phyloP scores from a whole-genome alignment of 768 basidiomycete genomes.

The Lentinula sp. region DNA sequence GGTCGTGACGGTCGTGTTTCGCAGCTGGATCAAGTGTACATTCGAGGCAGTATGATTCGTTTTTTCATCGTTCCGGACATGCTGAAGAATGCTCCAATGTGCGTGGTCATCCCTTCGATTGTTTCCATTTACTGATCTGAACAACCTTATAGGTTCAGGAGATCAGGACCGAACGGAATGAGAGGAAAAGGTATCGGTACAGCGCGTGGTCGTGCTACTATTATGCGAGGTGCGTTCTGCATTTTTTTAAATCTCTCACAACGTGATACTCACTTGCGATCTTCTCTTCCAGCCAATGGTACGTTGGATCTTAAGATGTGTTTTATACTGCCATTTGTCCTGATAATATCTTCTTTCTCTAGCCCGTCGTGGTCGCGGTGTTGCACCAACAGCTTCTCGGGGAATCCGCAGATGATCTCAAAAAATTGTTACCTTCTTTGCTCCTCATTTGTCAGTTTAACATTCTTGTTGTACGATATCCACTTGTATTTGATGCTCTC shows the following conservation, averaged over 20 bases:
- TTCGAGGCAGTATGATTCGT: slow-evolving; percentile 94
- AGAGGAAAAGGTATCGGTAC: slow-evolving; percentile 98
- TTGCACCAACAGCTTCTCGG: slow-evolving; percentile 58
- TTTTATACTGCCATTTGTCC: neutral
- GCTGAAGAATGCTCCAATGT: slow-evolving; percentile 99
- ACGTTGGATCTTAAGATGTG: slow-evolving; percentile 13
- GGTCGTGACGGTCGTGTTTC: slow-evolving; percentile 97
- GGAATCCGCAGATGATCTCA: slow-evolving; percentile 71
- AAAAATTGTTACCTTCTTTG: neutral
- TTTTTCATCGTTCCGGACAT: slow-evolving; percentile 99
- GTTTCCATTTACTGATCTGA: neutral
- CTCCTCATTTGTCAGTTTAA: neutral
- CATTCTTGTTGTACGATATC: slow-evolving; percentile 3
- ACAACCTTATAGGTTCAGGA: slow-evolving; percentile 78
- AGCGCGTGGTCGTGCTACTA: slow-evolving; percentile 96
- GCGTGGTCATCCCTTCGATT: slow-evolving; percentile 24
- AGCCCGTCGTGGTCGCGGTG: slow-evolving; percentile 88
- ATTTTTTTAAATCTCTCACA: slow-evolving; percentile 3
- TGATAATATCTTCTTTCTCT: slow-evolving; percentile 15
- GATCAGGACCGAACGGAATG: slow-evolving; percentile 98
- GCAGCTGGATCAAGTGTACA: slow-evolving; percentile 98
- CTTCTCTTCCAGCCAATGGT: slow-evolving; percentile 65
- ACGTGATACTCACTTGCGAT: slow-evolving; percentile 7
- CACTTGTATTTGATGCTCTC: neutral
- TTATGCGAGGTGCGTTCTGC: slow-evolving; percentile 80